A percentile compares a stretch with the other conserved stretches of the same genome.
Evolutionary conservation across 2,329 filamentous ascomycete species (phyloP).

Genomic region (Bertia moriformis): DNA sequence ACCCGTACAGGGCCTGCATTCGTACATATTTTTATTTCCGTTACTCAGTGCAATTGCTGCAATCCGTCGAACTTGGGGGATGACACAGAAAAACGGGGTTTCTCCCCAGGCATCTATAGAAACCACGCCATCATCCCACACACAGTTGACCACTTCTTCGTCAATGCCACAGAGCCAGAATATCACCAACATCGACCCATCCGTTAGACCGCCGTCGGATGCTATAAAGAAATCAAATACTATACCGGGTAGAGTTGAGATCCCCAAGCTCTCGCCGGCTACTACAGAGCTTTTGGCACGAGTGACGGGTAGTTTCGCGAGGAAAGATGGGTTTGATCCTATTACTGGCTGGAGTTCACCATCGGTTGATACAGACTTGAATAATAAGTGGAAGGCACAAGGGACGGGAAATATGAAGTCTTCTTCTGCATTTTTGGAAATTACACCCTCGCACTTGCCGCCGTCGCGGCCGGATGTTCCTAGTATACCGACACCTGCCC

Average conservation of each 20-base stretch:
- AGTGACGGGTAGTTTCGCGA: slow-evolving; percentile 7
- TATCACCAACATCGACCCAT: too few relatives aligned
- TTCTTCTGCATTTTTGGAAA: neutral
- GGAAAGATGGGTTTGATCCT: neutral
- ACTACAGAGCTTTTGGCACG: slow-evolving; percentile 12
- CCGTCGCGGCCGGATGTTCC: neutral
- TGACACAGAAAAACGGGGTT: slow-evolving; percentile 11
- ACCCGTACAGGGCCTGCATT: too few relatives aligned
- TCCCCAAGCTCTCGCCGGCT: slow-evolving; percentile 11
- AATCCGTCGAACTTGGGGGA: slow-evolving; percentile 6
- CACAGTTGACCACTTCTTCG: slow-evolving; percentile 5
- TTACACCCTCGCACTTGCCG: too few relatives aligned
- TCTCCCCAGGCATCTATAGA: slow-evolving; percentile 8
- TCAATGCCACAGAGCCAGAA: too few relatives aligned
- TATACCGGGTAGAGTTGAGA: slow-evolving; percentile 7
- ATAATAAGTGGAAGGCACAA: neutral
- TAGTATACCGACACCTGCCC: neutral
- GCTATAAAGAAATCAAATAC: too few relatives aligned
- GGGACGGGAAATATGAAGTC: neutral
- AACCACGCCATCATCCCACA: slow-evolving; percentile 7
- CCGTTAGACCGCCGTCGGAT: too few relatives aligned
- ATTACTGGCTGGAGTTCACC: neutral
- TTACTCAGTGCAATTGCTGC: too few relatives aligned
- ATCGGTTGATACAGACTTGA: neutral
- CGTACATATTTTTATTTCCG: neutral